These are phyloP conservation scores for Persicaria maculosa DNA, from an alignment of 148 eudicot species.

Conservation along the genomic window DNA sequence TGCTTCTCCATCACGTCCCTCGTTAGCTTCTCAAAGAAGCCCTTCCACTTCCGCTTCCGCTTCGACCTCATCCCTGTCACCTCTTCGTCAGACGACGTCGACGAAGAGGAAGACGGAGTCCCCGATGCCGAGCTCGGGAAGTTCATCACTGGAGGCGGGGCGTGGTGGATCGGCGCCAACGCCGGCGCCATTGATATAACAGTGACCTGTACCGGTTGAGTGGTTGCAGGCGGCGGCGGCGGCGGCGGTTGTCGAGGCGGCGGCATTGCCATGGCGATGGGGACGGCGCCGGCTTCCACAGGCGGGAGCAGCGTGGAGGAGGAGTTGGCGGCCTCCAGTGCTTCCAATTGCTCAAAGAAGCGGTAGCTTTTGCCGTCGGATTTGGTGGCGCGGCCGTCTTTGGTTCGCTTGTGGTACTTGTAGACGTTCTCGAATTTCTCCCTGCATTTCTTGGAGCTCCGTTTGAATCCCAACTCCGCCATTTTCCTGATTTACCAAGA, in stretches of 20 bases:
- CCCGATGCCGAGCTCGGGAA: constrained; percentile 8
- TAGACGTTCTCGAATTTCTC: constrained; percentile 17
- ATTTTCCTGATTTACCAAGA: constrained; percentile 12
- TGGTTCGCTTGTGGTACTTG: constrained; percentile 21
- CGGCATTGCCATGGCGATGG: constrained; percentile 8
- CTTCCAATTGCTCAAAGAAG: constrained; percentile 17
- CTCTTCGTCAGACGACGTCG: constrained; percentile 9
- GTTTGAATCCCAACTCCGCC: constrained; percentile 15
- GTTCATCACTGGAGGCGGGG: background rate
- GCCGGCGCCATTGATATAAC: background rate
- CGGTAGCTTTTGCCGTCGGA: constrained; percentile 18
- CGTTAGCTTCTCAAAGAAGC: constrained; percentile 16
- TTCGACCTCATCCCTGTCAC: constrained; percentile 6
- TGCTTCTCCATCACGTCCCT: constrained; percentile 17
- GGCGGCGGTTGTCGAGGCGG: background rate
- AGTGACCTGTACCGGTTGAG: background rate
- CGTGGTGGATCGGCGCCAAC: background rate
- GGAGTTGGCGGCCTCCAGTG: constrained; percentile 11
- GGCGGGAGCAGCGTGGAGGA: background rate
- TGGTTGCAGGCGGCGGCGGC: background rate
- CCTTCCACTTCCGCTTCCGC: constrained; percentile 14
- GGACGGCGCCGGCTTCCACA: background rate
- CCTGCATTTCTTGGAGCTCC: constrained; percentile 21
- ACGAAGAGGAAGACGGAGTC: constrained; percentile 9
- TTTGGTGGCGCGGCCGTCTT: constrained; percentile 15